Base-by-base conservation (phyloP, 2,329 filamentous ascomycete genomes). In the Aspergillus sp. region DNA sequence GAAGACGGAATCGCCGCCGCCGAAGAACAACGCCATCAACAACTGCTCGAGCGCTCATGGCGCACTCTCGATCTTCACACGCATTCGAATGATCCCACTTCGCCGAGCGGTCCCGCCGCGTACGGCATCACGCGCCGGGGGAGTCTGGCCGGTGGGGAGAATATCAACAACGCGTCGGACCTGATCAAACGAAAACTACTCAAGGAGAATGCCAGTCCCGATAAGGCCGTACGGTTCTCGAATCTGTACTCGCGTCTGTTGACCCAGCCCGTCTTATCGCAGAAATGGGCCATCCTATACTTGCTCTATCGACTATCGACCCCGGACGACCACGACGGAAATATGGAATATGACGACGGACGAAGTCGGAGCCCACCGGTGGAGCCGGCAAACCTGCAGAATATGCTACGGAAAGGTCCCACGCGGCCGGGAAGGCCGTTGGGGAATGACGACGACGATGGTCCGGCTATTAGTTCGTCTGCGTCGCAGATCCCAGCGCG, bases 241-340 rank as follows among this genome's bases (percentile, higher is more conserved):
- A 95, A 96, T 66, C 82, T 99, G 23, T 96, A 97, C 73, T 91
- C 90, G 31, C 84, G 91, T 52, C 82, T 99, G 16, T 79, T 97
- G 21, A 89, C 90, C n/a, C 85, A 97, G 59, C 92, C 92, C 0
- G 92, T 97, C 5, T 81, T 99, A 42, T 88, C 89, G 64, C 89
- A 96, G 72, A 99, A 99, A 81, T 97, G 92, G 91, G 91, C 89
- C 3, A 97, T 99, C 59, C 80, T 99, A 17, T 95, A 95, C 69
- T 85, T 99, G 40, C 82, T 99, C 40, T 88, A 94, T 69, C 86
- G 90, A 63, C 82, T 97, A 45, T 86, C 89, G 56, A 88, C 92
- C 65, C 84, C 82, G 45, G 64, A 69, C n/a, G 59, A 57, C n/a
- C 49, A 58, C 7, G 61, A 64, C 25, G 60, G 56, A 38, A 31